Evolutionary conservation across 495 filamentous ascomycete genomes (phyloP).

Genomic region (Penicillium longicatenatum): DNA sequence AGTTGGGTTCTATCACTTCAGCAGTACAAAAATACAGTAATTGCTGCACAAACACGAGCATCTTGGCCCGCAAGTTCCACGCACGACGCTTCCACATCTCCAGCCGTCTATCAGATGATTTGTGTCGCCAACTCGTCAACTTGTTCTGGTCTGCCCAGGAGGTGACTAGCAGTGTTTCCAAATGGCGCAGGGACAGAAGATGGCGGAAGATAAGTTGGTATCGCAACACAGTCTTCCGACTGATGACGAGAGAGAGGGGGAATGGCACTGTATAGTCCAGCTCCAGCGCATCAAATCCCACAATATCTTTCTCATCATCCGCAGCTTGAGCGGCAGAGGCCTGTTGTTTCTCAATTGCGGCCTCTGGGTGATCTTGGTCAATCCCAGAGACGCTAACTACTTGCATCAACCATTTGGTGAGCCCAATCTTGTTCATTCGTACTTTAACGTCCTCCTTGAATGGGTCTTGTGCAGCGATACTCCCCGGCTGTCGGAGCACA

Average conservation of each 20-base stretch:
- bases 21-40: slow-evolving; percentile 94
- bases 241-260: slow-evolving; percentile 94
- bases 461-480: slow-evolving; percentile 88
- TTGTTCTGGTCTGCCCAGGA: slow-evolving; percentile 91
- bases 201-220: slow-evolving; percentile 97
- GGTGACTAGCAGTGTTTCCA: slow-evolving; percentile 79
- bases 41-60: slow-evolving; percentile 97
- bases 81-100: slow-evolving; percentile 92
- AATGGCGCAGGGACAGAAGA: slow-evolving; percentile 80
- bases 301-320: slow-evolving; percentile 82
- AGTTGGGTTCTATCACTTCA: slow-evolving; percentile 97
- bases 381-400: slow-evolving; percentile 95
- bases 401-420: slow-evolving; percentile 91
- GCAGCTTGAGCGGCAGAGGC: slow-evolving; percentile 49
- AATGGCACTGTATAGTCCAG: slow-evolving; percentile 95
- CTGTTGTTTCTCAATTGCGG: slow-evolving; percentile 54
- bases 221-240: slow-evolving; percentile 89
- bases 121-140: slow-evolving; percentile 80
- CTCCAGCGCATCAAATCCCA: slow-evolving; percentile 87
- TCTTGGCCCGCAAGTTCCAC: slow-evolving; percentile 88
- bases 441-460: slow-evolving; percentile 99
- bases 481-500: slow-evolving; percentile 91
- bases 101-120: slow-evolving; percentile 68
- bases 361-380: slow-evolving; percentile 75
- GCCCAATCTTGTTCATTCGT: slow-evolving; percentile 89